Percentiles rank a stretch among this genome's conserved stretches.
Evolutionary conservation across 1,139 yeast genomes (phyloP).

Genomic region (Suhomyces chickasaworum): DNA sequence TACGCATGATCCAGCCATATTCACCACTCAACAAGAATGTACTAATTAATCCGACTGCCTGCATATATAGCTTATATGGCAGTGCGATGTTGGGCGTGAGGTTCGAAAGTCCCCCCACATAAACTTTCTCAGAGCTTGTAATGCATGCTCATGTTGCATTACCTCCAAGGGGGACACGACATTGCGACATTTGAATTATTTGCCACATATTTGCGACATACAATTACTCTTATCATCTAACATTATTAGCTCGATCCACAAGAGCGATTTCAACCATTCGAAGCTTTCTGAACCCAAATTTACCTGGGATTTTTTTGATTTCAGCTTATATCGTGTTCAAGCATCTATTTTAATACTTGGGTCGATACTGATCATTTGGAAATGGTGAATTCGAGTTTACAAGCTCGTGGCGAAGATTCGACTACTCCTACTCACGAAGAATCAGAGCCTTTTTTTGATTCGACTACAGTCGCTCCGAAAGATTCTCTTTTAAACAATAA

Average conservation of each 20-base stretch:
- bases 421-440: background rate
- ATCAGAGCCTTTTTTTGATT: background rate
- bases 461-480: background rate
- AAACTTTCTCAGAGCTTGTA: background rate
- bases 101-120: too few relatives aligned
- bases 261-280: background rate
- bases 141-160: background rate
- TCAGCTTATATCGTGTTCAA: background rate
- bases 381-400: background rate
- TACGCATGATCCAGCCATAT: background rate
- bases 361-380: background rate
- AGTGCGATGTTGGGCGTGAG: background rate
- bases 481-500: background rate
- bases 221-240: background rate
- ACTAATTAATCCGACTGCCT: background rate
- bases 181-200: constrained; percentile 1
- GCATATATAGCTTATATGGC: background rate
- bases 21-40: background rate
- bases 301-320: background rate
- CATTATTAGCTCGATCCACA: background rate
- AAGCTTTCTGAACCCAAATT: background rate
- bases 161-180: background rate
- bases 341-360: background rate
- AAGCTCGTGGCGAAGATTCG: background rate
- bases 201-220: constrained; percentile 3